These are phyloP conservation scores for Vigna angularis DNA, from an alignment of 306 rosid species.

Conservation along the genomic window DNA sequence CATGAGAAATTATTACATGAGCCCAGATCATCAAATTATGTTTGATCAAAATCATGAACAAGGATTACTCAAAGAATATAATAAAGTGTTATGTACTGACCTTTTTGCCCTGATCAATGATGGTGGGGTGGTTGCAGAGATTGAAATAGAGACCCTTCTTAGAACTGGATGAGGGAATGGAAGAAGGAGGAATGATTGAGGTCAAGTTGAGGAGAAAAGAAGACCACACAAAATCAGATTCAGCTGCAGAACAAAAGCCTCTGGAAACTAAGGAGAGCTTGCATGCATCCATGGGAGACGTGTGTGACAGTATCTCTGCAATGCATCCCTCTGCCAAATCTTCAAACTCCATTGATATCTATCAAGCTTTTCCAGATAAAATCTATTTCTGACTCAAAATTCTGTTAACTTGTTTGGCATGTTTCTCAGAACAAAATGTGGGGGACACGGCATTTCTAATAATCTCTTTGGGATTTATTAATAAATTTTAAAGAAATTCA, in stretches of 20 bases:
- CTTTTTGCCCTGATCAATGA: slow-evolving; percentile 24
- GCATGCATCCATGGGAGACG: slow-evolving; percentile 25
- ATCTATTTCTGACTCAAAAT: no score
- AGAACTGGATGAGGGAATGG: neutral
- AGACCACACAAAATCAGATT: slow-evolving; percentile 24
- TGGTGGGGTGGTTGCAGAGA: neutral
- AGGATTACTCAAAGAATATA: no score
- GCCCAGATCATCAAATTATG: no score
- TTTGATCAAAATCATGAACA: no score
- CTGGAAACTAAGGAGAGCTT: slow-evolving; percentile 28
- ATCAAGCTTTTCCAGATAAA: neutral
- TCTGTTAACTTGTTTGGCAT: no score
- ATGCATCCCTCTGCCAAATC: slow-evolving; percentile 44
- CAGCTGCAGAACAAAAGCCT: neutral
- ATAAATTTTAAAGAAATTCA: no score
- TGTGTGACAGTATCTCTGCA: neutral
- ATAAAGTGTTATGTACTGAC: neutral
- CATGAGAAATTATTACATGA: no score
- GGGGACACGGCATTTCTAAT: no score
- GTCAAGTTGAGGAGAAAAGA: neutral
- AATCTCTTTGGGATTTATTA: no score
- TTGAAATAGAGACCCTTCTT: slow-evolving; percentile 33
- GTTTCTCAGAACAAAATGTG: no score
- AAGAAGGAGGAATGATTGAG: neutral
- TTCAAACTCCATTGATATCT: neutral